A percentile compares a stretch with the other conserved stretches of the same genome.
Conservation (phyloP, 139 green algal species). For the Coccomyxa sp. region DNA sequence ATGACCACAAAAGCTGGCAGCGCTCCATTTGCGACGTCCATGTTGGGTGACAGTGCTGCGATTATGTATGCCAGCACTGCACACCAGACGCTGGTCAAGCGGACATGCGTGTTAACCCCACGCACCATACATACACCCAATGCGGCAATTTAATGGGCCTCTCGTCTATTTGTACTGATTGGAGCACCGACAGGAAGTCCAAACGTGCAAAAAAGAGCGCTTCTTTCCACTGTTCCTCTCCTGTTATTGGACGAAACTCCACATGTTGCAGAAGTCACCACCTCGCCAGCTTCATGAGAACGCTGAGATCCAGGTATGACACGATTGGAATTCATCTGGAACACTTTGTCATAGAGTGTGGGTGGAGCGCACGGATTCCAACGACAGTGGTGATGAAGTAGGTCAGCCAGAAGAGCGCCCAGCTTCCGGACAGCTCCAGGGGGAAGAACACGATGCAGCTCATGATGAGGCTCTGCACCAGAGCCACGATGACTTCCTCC, state of each 20-base stretch:
- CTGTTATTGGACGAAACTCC: neutral
- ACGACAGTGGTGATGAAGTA: conserved; percentile 50
- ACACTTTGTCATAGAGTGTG: neutral
- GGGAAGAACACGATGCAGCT: conserved; percentile 48
- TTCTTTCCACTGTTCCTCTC: neutral
- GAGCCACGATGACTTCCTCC: conserved; percentile 48
- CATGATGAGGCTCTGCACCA: conserved; percentile 25
- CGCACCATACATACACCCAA: neutral
- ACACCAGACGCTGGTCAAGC: neutral
- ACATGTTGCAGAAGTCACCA: neutral
- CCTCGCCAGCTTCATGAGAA: neutral
- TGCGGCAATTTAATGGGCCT: neutral
- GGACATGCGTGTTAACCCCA: neutral
- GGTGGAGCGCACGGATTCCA: conserved; percentile 36
- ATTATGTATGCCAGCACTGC: conserved; percentile 68
- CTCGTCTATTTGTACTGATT: neutral
- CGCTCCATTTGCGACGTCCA: conserved; percentile 73
- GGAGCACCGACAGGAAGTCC: neutral
- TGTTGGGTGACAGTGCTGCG: conserved; percentile 63
- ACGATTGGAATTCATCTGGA: too few relatives aligned
- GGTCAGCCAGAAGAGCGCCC: conserved; percentile 56
- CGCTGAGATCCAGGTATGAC: neutral
- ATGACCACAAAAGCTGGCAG: conserved; percentile 27
- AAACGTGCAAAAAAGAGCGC: neutral
- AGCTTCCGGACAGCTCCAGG: conserved; percentile 51